These are phyloP conservation scores for Spongospora subterranea DNA, from an alignment of 208 protist genomes.

Conservation along the genomic window DNA sequence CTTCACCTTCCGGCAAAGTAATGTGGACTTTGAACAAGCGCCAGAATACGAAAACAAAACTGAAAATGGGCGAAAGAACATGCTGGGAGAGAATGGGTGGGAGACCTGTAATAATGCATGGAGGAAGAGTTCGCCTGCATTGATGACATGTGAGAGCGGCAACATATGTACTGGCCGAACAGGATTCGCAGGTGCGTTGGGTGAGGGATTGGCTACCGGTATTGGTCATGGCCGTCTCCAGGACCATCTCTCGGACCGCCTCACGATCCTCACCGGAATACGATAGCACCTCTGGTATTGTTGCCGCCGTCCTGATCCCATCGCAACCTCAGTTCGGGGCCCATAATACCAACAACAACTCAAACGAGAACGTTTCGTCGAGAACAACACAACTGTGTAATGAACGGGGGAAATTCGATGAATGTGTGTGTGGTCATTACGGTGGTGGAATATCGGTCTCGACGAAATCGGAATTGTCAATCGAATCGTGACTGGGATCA, in stretches of 20 bases:
- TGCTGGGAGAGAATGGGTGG: neutral
- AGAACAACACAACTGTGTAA: constrained; percentile 11
- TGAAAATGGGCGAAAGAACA: too few species aligned
- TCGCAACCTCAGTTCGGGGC: neutral
- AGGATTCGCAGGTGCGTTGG: constrained; percentile 8
- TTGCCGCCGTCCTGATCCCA: neutral
- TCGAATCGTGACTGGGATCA: constrained; percentile 29
- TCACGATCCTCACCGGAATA: neutral
- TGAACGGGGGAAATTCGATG: neutral
- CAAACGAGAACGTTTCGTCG: too few species aligned
- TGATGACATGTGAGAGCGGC: constrained; percentile 51
- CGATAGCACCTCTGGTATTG: constrained; percentile 22
- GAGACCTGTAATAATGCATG: constrained; percentile 56
- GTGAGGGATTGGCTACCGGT: constrained; percentile 37
- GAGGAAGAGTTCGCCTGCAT: neutral
- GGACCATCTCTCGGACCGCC: constrained; percentile 56
- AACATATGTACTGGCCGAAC: constrained; percentile 46
- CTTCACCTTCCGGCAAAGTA: too few species aligned
- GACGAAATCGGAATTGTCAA: constrained; percentile 30
- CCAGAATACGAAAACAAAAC: too few species aligned
- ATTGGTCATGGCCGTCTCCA: constrained; percentile 60
- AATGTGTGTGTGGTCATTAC: neutral
- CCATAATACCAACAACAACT: neutral
- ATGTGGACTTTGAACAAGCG: neutral
- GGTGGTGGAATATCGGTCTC: neutral